Conservation (phyloP, 805 yeast species). For the Hanseniaspora pseudoguilliermondii region DNA sequence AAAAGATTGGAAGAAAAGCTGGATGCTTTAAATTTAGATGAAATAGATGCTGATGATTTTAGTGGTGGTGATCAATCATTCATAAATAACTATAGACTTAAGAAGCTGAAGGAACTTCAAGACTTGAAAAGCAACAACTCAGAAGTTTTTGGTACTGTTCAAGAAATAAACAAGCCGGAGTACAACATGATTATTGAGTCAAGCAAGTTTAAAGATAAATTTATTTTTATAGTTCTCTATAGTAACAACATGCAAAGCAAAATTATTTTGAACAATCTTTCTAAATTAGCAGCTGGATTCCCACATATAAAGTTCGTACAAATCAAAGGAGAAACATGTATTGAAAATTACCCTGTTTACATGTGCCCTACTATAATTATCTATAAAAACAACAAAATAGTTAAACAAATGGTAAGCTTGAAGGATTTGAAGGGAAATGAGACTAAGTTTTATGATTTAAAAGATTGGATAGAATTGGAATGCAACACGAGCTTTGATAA, state of each 20-base stretch:
- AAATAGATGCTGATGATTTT: slow-evolving; percentile 87
- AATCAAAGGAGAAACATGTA: slow-evolving; percentile 80
- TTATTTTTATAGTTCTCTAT: slow-evolving; percentile 60
- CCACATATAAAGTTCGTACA: slow-evolving; percentile 83
- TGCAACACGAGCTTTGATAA: slow-evolving; percentile 3
- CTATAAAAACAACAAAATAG: slow-evolving; percentile 64
- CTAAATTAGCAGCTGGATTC: slow-evolving; percentile 49
- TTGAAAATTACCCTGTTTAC: slow-evolving; percentile 78
- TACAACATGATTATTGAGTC: slow-evolving; percentile 80
- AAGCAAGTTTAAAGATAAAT: slow-evolving; percentile 32
- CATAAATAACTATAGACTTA: slow-evolving; percentile 58
- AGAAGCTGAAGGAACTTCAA: slow-evolving; percentile 63
- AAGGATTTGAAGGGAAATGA: slow-evolving; percentile 75
- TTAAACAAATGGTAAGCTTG: slow-evolving; percentile 70
- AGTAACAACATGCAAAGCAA: slow-evolving; percentile 63
- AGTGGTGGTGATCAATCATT: slow-evolving; percentile 72
- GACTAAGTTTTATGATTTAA: slow-evolving; percentile 57
- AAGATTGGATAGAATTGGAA: slow-evolving; percentile 32
- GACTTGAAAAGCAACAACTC: slow-evolving; percentile 33
- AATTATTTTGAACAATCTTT: slow-evolving; percentile 47
- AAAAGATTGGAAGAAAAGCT: slow-evolving; percentile 37
- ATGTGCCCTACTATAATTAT: slow-evolving; percentile 86
- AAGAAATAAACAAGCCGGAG: slow-evolving; percentile 74
- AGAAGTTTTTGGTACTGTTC: slow-evolving; percentile 59
- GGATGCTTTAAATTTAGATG: slow-evolving; percentile 78